These are phyloP conservation scores for Xylaria arbuscula DNA, from an alignment of 2,329 filamentous ascomycete genomes.

Conservation along the genomic window DNA sequence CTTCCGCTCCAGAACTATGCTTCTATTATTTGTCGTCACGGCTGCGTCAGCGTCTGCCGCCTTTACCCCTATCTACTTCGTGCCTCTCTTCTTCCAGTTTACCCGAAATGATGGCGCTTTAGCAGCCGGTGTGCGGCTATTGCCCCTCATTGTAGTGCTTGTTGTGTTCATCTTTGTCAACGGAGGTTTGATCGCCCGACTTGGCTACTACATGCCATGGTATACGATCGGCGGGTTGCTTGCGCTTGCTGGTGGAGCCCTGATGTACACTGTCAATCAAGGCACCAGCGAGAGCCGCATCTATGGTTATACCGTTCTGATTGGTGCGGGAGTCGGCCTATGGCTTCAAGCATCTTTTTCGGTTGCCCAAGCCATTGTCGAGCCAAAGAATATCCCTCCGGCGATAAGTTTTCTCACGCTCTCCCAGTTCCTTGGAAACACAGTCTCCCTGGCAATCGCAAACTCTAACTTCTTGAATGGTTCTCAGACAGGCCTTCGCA, in stretches of 20 bases:
- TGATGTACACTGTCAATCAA: not conserved
- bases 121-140: conserved; percentile 4
- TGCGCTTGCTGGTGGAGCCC: not conserved
- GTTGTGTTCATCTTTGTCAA: not conserved
- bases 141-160: not conserved
- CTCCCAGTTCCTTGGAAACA: not conserved
- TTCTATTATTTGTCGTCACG: not conserved
- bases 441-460: not conserved
- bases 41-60: not conserved
- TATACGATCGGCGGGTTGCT: not conserved
- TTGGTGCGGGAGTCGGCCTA: conserved; percentile 1
- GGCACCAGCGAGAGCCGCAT: not conserved
- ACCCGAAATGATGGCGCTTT: not conserved
- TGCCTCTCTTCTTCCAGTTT: conserved; percentile 2
- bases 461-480: not conserved
- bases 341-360: conserved; percentile 7
- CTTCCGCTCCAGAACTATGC: not conserved
- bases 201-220: conserved; percentile 8
- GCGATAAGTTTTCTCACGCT: not conserved
- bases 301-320: not conserved
- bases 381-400: not conserved
- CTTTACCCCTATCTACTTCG: not conserved
- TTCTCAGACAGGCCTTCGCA: not conserved
- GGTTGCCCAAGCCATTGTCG: conserved; percentile 1
- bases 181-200: not conserved